These are phyloP conservation scores for Hanseniaspora guilliermondii DNA, from an alignment of 805 yeast genomes.

Conservation along the genomic window DNA sequence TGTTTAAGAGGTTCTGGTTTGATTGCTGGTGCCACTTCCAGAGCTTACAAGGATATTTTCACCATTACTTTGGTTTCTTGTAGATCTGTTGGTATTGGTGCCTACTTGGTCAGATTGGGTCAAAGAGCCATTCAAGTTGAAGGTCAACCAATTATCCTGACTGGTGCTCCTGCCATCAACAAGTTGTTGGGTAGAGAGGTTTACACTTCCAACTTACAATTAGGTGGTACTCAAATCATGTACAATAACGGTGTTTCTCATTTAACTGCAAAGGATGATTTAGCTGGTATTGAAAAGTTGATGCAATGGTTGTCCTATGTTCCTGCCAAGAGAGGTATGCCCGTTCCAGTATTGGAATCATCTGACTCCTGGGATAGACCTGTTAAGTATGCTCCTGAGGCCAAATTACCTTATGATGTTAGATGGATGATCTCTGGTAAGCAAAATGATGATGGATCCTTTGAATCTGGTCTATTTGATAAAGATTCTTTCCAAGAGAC, in stretches of 20 bases:
- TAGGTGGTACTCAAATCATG: conserved; percentile 99
- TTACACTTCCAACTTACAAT: conserved; percentile 88
- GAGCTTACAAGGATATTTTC: conserved; percentile 94
- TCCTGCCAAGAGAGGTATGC: conserved; percentile 80
- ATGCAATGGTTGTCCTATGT: conserved; percentile 91
- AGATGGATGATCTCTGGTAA: conserved; percentile 91
- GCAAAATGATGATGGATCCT: conserved; percentile 48
- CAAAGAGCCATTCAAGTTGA: conserved; percentile 98
- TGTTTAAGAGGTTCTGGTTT: conserved; percentile 96
- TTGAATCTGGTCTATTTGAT: conserved; percentile 84
- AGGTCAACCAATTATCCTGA: conserved; percentile 95
- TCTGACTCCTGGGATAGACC: conserved; percentile 90
- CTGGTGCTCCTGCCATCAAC: conserved; percentile 99
- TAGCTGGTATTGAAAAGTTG: conserved; percentile 90
- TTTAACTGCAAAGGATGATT: conserved; percentile 89
- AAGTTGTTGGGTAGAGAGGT: conserved; percentile 94
- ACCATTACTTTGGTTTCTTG: conserved; percentile 98
- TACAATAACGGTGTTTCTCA: conserved; percentile 97
- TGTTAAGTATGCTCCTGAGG: conserved; percentile 64
- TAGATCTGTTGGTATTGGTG: conserved; percentile 99
- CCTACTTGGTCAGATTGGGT: conserved; percentile 93
- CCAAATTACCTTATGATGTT: conserved; percentile 70
- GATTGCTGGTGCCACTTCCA: conserved; percentile 97
- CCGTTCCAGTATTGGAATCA: conserved; percentile 77
- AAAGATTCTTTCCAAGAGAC: conserved; percentile 90